A percentile compares a stretch with the other conserved stretches of the same genome.
phyloP scores from a whole-genome alignment of 1,284 basidiomycete species.

The Ceratobasidium sp. region DNA sequence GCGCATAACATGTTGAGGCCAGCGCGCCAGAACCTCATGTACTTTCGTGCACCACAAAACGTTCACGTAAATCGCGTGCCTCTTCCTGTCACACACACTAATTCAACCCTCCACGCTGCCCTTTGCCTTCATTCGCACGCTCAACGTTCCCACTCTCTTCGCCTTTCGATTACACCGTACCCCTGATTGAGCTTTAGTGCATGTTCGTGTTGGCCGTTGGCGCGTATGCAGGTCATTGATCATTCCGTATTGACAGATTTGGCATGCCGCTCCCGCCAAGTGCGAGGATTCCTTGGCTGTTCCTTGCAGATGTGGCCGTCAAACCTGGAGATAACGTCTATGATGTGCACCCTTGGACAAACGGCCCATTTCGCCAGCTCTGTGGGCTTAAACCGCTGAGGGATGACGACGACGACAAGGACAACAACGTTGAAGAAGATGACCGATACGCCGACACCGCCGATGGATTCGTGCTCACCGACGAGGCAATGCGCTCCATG shows the following conservation, averaged over 20 bases:
- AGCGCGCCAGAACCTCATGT: no score
- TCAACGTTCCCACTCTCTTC: no score
- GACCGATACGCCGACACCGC: not conserved
- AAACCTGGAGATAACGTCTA: not conserved
- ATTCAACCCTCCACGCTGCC: no score
- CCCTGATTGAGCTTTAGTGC: no score
- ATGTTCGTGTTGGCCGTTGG: no score
- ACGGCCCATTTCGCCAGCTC: not conserved
- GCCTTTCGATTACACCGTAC: no score
- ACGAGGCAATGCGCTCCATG: not conserved
- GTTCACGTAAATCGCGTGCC: no score
- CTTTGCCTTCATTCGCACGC: no score
- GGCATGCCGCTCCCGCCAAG: not conserved
- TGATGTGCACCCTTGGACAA: not conserved
- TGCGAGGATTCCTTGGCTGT: not conserved
- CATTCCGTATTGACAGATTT: not conserved
- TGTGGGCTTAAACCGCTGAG: not conserved
- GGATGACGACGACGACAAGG: not conserved
- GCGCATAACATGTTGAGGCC: no score
- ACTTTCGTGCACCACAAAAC: no score
- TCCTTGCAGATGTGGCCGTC: not conserved
- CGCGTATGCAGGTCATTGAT: no score
- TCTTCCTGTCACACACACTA: no score
- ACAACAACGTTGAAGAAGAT: not conserved
- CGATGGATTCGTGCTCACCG: constrained; percentile 11